phyloP scores from a whole-genome alignment of 1,139 yeast genomes.

The Suhomyces yuchorum region DNA sequence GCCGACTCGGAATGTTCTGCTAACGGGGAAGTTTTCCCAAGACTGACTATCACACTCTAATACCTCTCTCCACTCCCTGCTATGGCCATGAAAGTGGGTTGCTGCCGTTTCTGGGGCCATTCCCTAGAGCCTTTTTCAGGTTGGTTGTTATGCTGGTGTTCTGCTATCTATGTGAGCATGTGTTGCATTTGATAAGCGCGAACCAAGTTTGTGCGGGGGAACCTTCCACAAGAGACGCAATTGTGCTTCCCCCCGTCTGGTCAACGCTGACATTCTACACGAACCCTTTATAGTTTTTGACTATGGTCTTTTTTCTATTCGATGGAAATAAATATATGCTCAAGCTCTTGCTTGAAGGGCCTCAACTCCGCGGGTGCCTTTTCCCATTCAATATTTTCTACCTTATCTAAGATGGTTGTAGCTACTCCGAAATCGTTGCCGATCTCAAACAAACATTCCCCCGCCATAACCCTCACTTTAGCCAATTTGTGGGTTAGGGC shows the following conservation, averaged over 20 bases:
- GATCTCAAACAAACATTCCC: constrained; percentile 38
- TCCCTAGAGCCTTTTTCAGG: too few species aligned
- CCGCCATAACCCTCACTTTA: constrained; percentile 31
- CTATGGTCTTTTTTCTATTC: constrained; percentile 1
- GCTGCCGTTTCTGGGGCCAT: too few species aligned
- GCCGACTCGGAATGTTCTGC: too few species aligned
- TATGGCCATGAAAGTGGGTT: too few species aligned
- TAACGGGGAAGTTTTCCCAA: too few species aligned
- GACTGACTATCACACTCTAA: too few species aligned
- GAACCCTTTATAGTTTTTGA: constrained; percentile 1
- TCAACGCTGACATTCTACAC: not conserved
- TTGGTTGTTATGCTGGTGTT: too few species aligned
- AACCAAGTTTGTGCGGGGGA: not conserved
- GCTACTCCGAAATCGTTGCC: constrained; percentile 23
- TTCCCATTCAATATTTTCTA: constrained; percentile 28
- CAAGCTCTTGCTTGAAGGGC: constrained; percentile 7
- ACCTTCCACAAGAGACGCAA: too few species aligned
- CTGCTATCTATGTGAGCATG: too few species aligned
- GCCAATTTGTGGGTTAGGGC: constrained; percentile 32
- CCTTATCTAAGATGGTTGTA: constrained; percentile 6
- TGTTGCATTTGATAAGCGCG: too few species aligned
- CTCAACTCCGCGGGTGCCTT: constrained; percentile 14
- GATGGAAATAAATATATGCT: constrained; percentile 9
- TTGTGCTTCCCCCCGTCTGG: too few species aligned
- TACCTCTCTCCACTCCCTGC: too few species aligned